Conservation (phyloP, 495 filamentous ascomycete genomes). For the Aspergillus mulundensis region DNA sequence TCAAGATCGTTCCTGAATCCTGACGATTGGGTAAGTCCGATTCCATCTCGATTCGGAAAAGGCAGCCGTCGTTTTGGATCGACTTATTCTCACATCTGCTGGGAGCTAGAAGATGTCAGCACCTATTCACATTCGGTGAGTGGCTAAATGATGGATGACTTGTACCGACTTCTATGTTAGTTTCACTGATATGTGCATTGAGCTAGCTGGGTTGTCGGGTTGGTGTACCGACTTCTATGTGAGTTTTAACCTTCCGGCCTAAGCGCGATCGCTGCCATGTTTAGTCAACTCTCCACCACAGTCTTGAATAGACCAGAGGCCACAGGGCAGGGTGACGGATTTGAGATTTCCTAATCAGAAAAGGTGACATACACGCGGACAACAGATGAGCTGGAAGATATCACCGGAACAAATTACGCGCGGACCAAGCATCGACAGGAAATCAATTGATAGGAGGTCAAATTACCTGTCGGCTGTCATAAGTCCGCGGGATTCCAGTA, state of each 20-base stretch:
- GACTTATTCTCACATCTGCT: no score
- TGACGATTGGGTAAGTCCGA: neutral
- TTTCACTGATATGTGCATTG: no score
- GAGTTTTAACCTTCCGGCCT: conserved; percentile 11
- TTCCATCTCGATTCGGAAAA: conserved; percentile 1
- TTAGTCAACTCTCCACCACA: neutral
- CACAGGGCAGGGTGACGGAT: no score
- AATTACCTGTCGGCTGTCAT: conserved; percentile 12
- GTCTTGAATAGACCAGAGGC: no score
- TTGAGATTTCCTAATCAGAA: no score
- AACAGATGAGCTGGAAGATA: neutral
- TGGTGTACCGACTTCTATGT: no score
- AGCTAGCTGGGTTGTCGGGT: no score
- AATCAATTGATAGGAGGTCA: conserved; percentile 1
- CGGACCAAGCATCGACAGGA: conserved; percentile 3
- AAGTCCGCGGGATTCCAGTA: neutral
- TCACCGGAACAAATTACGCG: neutral
- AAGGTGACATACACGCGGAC: no score
- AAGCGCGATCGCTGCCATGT: conserved; percentile 13
- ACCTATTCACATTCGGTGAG: no score
- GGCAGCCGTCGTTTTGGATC: conserved; percentile 7
- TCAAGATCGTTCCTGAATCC: conserved; percentile 5
- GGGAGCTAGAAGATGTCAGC: conserved; percentile 3
- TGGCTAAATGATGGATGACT: no score
- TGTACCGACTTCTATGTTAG: no score